Percentiles rank a stretch among this genome's conserved stretches.
These are phyloP conservation scores for Xylariaceae sp. DNA, from an alignment of 2,329 filamentous ascomycete species.

Conservation along the genomic window DNA sequence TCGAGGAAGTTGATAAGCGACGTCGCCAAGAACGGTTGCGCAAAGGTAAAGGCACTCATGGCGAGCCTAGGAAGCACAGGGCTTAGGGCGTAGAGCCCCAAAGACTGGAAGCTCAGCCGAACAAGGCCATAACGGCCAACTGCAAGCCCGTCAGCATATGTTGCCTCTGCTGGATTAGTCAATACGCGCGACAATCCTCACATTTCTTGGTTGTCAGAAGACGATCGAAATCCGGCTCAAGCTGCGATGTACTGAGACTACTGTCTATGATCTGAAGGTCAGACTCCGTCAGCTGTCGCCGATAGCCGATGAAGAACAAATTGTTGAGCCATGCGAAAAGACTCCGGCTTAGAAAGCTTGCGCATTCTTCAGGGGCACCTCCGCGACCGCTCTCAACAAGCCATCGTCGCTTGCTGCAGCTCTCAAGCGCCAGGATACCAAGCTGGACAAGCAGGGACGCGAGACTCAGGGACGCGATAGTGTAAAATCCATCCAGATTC, in stretches of 20 bases:
- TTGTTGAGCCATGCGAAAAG: conserved; percentile 30
- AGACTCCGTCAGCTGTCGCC: conserved; percentile 14
- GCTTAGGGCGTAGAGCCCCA: conserved; percentile 20
- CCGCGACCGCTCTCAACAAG: conserved; percentile 2
- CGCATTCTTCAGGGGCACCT: conserved; percentile 20
- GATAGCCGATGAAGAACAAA: conserved; percentile 27
- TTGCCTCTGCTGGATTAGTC: not conserved
- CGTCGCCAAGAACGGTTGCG: conserved; percentile 30
- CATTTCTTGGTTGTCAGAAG: conserved; percentile 17
- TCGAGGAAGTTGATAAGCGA: conserved; percentile 26
- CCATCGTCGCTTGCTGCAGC: conserved; percentile 21
- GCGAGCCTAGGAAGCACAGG: conserved; percentile 26
- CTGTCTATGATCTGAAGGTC: conserved; percentile 28
- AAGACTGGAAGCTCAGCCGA: conserved; percentile 7
- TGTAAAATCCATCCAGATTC: conserved; percentile 17
- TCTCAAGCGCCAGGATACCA: conserved; percentile 26
- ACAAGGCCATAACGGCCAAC: conserved; percentile 18
- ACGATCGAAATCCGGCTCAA: conserved; percentile 14
- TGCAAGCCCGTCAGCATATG: conserved; percentile 9
- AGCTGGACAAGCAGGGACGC: conserved; percentile 25
- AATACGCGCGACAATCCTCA: conserved; percentile 2
- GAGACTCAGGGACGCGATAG: conserved; percentile 16
- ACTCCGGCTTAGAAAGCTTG: conserved; percentile 28
- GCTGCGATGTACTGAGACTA: conserved; percentile 5
- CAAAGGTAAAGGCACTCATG: conserved; percentile 27